Percentiles rank a stretch among this genome's conserved stretches.
These are phyloP conservation scores for Cenococcum geophilum DNA, from an alignment of 495 filamentous ascomycete genomes.

Conservation along the genomic window DNA sequence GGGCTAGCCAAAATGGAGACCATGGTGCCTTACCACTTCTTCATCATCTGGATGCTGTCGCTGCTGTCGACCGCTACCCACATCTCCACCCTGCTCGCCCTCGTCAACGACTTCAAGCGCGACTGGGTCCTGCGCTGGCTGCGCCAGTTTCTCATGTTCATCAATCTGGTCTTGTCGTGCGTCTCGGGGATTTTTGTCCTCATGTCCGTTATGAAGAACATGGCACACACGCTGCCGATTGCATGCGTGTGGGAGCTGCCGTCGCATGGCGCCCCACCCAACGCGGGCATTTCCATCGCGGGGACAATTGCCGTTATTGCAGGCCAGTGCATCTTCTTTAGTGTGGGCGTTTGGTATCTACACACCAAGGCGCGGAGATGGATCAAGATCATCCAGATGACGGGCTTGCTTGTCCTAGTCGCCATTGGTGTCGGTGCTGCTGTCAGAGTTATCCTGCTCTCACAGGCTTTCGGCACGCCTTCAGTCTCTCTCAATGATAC, in stretches of 20 bases:
- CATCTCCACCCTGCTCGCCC: conserved; percentile 49
- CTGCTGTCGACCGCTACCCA: conserved; percentile 54
- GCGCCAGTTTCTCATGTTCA: conserved; percentile 53
- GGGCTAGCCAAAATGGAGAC: conserved; percentile 46
- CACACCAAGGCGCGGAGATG: conserved; percentile 44
- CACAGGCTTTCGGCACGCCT: conserved; percentile 47
- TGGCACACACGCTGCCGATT: conserved; percentile 46
- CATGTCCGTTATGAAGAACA: conserved; percentile 42
- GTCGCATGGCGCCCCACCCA: conserved; percentile 24
- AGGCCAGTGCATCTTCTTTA: conserved; percentile 47
- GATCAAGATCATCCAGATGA: conserved; percentile 44
- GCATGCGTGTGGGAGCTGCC: conserved; percentile 46
- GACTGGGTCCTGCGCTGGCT: conserved; percentile 58
- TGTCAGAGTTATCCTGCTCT: conserved; percentile 45
- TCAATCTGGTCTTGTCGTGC: conserved; percentile 48
- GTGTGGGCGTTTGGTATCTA: conserved; percentile 50
- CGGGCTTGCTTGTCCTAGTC: conserved; percentile 45
- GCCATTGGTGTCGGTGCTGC: conserved; percentile 47
- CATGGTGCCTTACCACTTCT: conserved; percentile 57
- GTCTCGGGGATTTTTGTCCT: conserved; percentile 49
- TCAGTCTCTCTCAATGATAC: conserved; percentile 42
- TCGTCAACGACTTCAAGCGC: conserved; percentile 54
- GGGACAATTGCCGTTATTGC: conserved; percentile 50
- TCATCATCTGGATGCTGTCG: conserved; percentile 56
- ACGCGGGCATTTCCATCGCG: conserved; percentile 42